Percentiles rank a stretch among this genome's conserved stretches.
phyloP scores from a whole-genome alignment of 768 basidiomycete genomes.

The Suillus alpinus region DNA sequence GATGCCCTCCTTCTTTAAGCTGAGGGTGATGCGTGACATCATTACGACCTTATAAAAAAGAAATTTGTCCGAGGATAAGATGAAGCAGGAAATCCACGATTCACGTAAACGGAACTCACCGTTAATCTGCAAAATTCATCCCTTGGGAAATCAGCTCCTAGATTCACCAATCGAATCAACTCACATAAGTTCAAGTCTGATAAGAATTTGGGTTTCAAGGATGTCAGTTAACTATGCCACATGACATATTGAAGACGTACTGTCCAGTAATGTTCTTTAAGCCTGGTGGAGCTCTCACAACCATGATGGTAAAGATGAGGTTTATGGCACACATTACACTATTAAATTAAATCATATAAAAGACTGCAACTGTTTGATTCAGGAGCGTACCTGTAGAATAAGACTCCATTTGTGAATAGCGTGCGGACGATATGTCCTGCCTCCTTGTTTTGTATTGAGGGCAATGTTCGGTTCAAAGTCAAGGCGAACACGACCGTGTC shows the following conservation, averaged over 20 bases:
- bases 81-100: not conserved
- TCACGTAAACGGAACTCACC: not conserved
- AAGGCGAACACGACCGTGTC: conserved; percentile 36
- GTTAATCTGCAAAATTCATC: not conserved
- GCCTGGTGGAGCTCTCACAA: conserved; percentile 25
- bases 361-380: not conserved
- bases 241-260: conserved; percentile 11
- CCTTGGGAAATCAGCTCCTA: not conserved
- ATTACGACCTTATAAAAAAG: conserved; percentile 51
- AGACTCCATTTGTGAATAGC: conserved; percentile 29
- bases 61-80: not conserved
- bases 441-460: conserved; percentile 15
- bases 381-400: conserved; percentile 33
- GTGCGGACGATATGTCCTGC: conserved; percentile 20
- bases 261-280: conserved; percentile 37
- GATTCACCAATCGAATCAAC: not conserved
- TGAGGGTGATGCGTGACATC: conserved; percentile 69
- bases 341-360: not conserved
- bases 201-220: not conserved
- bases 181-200: conserved; percentile 1
- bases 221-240: not conserved
- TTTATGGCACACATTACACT: conserved; percentile 41
- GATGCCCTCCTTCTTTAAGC: conserved; percentile 42
- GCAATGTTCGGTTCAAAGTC: conserved; percentile 30
- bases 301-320: conserved; percentile 37